Evolutionary conservation across 2,329 filamentous ascomycete species (phyloP).

Genomic region (Aspergillus awamori): DNA sequence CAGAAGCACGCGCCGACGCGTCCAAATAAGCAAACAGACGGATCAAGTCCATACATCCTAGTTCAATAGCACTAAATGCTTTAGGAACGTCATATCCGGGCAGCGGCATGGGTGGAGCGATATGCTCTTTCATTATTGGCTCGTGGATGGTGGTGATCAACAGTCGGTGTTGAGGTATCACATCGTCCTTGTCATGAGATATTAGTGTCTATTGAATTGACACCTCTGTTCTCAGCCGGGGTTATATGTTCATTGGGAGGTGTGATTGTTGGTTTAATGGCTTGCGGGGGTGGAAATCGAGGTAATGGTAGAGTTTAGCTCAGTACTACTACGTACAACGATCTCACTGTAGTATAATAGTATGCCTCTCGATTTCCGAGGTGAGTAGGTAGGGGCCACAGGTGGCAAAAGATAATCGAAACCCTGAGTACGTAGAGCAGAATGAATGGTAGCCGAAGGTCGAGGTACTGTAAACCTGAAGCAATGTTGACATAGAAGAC

Average conservation of each 20-base stretch:
- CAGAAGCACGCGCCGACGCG: not conserved
- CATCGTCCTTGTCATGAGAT: not conserved
- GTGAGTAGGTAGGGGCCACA: no score
- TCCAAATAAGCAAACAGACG: not conserved
- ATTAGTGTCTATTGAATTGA: not conserved
- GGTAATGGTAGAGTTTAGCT: not conserved
- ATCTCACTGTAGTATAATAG: no score
- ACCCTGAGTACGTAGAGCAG: not conserved
- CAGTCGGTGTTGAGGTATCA: not conserved
- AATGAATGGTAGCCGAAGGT: not conserved
- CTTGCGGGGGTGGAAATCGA: no score
- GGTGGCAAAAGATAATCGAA: no score
- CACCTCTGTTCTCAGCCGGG: not conserved
- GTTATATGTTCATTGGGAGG: not conserved
- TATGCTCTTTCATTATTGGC: not conserved
- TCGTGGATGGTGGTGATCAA: not conserved
- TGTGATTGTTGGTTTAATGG: no score
- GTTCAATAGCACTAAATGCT: no score
- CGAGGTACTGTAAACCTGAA: no score
- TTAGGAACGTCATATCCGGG: not conserved
- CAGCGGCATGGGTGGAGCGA: not conserved
- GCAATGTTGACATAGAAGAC: not conserved
- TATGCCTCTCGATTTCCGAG: no score
- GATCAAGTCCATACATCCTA: no score
- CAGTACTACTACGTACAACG: no score